These are phyloP conservation scores for Galerina marginata DNA, from an alignment of 768 basidiomycete species.

Conservation along the genomic window DNA sequence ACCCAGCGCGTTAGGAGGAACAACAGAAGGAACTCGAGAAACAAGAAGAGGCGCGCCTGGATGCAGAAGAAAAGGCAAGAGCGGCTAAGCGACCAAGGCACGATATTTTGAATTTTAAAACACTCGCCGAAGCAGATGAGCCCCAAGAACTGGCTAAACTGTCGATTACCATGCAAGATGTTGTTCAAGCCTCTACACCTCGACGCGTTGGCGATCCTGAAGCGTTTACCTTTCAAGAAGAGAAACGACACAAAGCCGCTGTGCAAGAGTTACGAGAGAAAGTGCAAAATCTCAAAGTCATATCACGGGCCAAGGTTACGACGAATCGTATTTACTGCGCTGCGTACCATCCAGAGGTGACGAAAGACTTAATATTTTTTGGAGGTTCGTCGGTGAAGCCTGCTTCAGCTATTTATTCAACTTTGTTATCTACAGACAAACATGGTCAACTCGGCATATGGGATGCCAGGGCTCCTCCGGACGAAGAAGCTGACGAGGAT, in stretches of 20 bases:
- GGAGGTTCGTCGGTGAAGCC: conserved; percentile 56
- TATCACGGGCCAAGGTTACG: conserved; percentile 82
- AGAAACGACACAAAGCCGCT: conserved; percentile 52
- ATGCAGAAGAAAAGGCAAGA: conserved; percentile 65
- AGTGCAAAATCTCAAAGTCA: conserved; percentile 62
- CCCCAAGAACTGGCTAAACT: conserved; percentile 53
- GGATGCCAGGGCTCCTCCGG: conserved; percentile 77
- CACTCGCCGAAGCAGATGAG: conserved; percentile 58
- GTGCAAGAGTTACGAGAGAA: conserved; percentile 58
- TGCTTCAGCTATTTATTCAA: neutral
- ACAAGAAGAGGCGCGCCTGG: conserved; percentile 66
- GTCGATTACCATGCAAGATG: conserved; percentile 45
- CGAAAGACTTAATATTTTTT: conserved; percentile 86
- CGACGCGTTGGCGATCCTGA: conserved; percentile 52
- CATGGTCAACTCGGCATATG: conserved; percentile 85
- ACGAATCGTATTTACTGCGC: conserved; percentile 77
- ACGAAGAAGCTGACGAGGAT: conserved; percentile 77
- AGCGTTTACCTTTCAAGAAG: conserved; percentile 54
- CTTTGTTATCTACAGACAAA: conserved; percentile 59
- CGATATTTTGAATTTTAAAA: conserved; percentile 63
- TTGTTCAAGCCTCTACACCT: conserved; percentile 41
- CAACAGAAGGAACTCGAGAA: conserved; percentile 52
- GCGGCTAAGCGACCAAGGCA: conserved; percentile 72
- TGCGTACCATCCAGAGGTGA: conserved; percentile 79
- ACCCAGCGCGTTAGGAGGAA: conserved; percentile 44